Evolutionary conservation across 345 rosid species (phyloP).

Genomic region (Carallia pectinifolia): DNA sequence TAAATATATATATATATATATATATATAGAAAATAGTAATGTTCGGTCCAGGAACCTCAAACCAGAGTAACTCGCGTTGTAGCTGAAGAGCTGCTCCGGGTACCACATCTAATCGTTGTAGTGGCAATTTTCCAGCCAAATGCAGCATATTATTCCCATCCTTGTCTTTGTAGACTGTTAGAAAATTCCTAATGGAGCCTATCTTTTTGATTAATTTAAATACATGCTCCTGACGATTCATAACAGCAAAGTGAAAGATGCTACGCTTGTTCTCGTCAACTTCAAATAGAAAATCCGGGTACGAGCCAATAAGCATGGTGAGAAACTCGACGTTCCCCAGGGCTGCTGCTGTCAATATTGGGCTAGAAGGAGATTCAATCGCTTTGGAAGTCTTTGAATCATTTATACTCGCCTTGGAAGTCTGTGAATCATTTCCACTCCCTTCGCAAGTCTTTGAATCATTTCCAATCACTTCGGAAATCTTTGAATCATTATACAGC

Average conservation of each 20-base stretch:
- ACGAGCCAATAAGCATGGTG: conserved; percentile 4
- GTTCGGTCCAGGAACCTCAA: too few species aligned
- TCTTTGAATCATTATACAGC: neutral
- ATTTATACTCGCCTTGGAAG: too few species aligned
- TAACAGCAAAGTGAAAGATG: conserved; percentile 30
- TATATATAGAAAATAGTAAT: too few species aligned
- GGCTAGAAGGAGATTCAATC: conserved; percentile 25
- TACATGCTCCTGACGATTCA: conserved; percentile 17
- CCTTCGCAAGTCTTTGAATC: conserved; percentile 23
- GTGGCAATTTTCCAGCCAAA: conserved; percentile 17
- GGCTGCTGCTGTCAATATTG: conserved; percentile 37
- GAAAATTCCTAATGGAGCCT: conserved; percentile 15
- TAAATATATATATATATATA: too few species aligned
- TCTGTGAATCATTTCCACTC: neutral
- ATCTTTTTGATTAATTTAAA: conserved; percentile 20
- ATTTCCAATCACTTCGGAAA: conserved; percentile 16
- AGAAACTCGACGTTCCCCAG: conserved; percentile 12
- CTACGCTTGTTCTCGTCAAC: conserved; percentile 9
- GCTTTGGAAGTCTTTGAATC: conserved; percentile 23
- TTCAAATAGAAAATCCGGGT: conserved; percentile 20
- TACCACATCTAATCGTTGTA: neutral
- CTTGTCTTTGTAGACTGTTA: conserved; percentile 1
- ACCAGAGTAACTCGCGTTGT: too few species aligned
- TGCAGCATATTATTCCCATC: conserved; percentile 17
- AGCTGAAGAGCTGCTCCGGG: too few species aligned